Percentiles rank a stretch among this genome's conserved stretches.
These are phyloP conservation scores for Lentinula novae-zelandiae DNA, from an alignment of 1,284 basidiomycete species.

Conservation along the genomic window DNA sequence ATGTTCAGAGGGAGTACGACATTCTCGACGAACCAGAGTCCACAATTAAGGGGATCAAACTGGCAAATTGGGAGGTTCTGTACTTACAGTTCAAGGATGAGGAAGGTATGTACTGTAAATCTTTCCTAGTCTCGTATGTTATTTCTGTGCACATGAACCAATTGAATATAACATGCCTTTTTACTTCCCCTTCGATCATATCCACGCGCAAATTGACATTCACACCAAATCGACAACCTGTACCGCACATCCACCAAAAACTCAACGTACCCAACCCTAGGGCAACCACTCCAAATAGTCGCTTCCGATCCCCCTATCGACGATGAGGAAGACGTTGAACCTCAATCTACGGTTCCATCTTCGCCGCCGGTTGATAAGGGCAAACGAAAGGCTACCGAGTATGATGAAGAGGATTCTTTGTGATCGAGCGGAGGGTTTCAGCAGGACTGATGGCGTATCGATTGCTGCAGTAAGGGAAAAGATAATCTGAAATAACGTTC, in stretches of 20 bases:
- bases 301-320: constrained; percentile 19
- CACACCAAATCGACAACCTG: neutral
- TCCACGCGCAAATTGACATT: neutral
- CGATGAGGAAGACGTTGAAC: constrained; percentile 21
- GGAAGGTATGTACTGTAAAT: constrained; percentile 42
- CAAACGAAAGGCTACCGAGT: neutral
- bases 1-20: constrained; percentile 44
- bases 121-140: neutral
- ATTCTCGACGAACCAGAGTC: constrained; percentile 32
- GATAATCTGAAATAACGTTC: neutral
- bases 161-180: constrained; percentile 11
- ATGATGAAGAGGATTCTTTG: neutral
- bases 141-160: neutral
- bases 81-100: constrained; percentile 62
- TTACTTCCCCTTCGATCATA: neutral
- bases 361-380: neutral
- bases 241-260: too few relatives aligned
- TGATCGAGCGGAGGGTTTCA: neutral
- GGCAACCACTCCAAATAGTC: constrained; percentile 27
- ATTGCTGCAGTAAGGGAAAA: neutral
- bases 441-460: neutral
- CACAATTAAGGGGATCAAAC: constrained; percentile 43
- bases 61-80: constrained; percentile 60
- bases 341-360: constrained; percentile 15
- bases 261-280: constrained; percentile 12